Evolutionary conservation across 805 yeast species (phyloP), one percentile per base, ranked within the genome.

Genomic region (Yarrowia divulgata): DNA sequence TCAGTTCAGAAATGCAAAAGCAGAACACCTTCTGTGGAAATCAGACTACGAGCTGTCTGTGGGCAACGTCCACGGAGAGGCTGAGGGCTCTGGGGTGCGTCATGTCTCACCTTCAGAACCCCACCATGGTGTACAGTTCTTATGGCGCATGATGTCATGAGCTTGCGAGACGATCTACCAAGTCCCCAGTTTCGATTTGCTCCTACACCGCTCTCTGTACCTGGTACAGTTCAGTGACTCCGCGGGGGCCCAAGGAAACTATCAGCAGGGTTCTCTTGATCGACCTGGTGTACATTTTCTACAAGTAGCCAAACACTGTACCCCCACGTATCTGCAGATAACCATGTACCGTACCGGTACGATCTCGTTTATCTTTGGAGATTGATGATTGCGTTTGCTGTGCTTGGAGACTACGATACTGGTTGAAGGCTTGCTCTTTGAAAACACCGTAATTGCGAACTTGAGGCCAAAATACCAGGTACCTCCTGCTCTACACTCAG

Each of bases 281-380:
- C 52, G 29, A 23, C 29, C 29, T 2, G 29, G 29, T 23, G 29
- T 23, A 23, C 29, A 23, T 23, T 23, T 13, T 23, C 23, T 34
- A n/a, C n/a, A n/a, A n/a, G n/a, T 46, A 46, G 18, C 34, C 50
- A n/a, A 46, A 23, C 48, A n/a, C 23, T 23, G 48, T 43, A 40
- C 7, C 13, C 7, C 13, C 29, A 23, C 29, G 29, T 23, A 29
- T 29, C 18, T 8, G 13, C 32, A 29, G 52, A 48, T 48, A 48
- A 23, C 52, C 4, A 2, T 23, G 29, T 23, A 23, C 29, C 3
- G 29, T 23, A 23, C 29, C 29, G 29, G 35, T 46, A 13, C 32
- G 34, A 13, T 13, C n/a, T 46, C n/a, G 32, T 40, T 40, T 40
- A 14, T 40, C n/a, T 40, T 16, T 40, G 18, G 43, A 40, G 43